Evolutionary conservation across 257 asterid genomes (phyloP), one percentile per base, ranked within the genome.

Genomic region (Agastache rugosa): DNA sequence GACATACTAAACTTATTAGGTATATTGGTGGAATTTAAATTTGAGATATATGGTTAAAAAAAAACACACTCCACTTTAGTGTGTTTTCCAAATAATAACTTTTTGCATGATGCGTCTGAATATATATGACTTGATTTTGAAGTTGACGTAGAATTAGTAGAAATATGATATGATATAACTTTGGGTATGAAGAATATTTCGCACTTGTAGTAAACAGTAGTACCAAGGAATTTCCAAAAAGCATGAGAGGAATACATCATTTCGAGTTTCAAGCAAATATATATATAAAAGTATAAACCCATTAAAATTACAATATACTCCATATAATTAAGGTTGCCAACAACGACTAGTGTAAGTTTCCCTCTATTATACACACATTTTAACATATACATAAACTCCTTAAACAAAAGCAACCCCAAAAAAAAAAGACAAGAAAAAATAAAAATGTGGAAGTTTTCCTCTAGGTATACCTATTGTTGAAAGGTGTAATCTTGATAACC

Each of bases 401-500:
- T 5, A 45, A 39, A 8, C 6, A 45, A 45, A 45, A 14, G 1
- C 16, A 42, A 42, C 4, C 8, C 11, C 15, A 17, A 7, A 50
- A 50, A 50, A 50, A 34, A 16, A 35, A 69, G 19, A 53, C 2
- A 19, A 41, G 10, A 29, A 7, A 3, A 14, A 45, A 31, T 3
- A 48, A 5, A 29, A 1, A 3, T 1, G 53, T 37, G 41, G 41
- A 37, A 39, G 44, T 9, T 39, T 0, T 0, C 11, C 12, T 39
- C 51, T 39, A 14, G 11, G 42, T 51, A 72, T 75, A 83, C 64
- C 61, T 53, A 71, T 45, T 76, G 7, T 76, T 89, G 62, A 54
- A 83, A 72, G 92, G 90, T 1, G 91, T 88, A 69, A 90, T 88
- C 93, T 86, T 90, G 81, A 90, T 86, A 60, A 88, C 90, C 73